Percentiles rank a stretch among this genome's conserved stretches.
Conservation (phyloP, 768 basidiomycete genomes). For the Suillus decipiens region DNA sequence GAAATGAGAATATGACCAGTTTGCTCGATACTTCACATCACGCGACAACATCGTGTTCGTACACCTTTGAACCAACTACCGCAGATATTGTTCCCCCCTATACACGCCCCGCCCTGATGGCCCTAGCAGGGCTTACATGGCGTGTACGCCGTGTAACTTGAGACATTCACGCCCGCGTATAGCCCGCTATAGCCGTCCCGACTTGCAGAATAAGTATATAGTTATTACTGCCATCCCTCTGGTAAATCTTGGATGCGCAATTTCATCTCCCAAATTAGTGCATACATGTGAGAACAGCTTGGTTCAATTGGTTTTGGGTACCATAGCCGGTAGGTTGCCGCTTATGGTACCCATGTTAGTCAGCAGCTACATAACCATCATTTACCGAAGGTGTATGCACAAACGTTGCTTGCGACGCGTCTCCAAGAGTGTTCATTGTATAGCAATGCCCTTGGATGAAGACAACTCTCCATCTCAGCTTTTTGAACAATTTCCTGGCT, state of each 20-base stretch:
- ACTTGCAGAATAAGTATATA: neutral
- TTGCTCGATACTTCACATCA: neutral
- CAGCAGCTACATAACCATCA: conserved; percentile 19
- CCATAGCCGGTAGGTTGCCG: neutral
- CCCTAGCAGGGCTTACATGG: neutral
- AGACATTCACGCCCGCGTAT: neutral
- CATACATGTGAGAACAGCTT: neutral
- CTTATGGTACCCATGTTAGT: conserved; percentile 11
- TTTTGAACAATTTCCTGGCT: conserved; percentile 24
- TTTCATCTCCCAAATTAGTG: neutral
- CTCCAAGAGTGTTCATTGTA: neutral
- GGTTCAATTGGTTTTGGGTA: neutral
- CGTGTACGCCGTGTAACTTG: neutral
- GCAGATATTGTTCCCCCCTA: neutral
- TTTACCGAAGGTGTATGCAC: neutral
- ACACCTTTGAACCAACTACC: too few species aligned
- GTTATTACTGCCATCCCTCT: too few species aligned
- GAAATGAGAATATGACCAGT: neutral
- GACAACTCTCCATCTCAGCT: conserved; percentile 13
- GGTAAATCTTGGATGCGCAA: neutral
- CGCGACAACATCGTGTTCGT: neutral
- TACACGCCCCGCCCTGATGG: neutral
- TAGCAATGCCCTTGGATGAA: conserved; percentile 20
- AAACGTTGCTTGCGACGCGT: neutral
- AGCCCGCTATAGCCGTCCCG: neutral